Percentiles rank a stretch among this genome's conserved stretches.
Conservation (phyloP, 169 alveolate genomes). For the Plasmodium blacklocki region DNA sequence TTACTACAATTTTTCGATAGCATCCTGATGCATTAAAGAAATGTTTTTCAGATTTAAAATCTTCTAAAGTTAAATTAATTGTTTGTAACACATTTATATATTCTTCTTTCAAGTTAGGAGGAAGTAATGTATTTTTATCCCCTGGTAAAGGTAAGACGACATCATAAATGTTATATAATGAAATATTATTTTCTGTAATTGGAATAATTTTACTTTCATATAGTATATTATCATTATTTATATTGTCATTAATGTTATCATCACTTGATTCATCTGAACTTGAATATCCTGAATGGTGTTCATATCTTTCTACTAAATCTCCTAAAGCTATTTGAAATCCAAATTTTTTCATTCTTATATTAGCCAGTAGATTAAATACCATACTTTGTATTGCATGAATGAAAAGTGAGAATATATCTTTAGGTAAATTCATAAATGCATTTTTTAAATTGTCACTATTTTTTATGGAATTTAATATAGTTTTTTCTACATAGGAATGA, state of each 20-base stretch:
- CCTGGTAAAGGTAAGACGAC: constrained; percentile 95
- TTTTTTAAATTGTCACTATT: constrained; percentile 81
- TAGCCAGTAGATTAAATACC: constrained; percentile 90
- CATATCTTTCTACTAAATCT: constrained; percentile 80
- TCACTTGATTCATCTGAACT: constrained; percentile 76
- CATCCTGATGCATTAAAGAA: constrained; percentile 85
- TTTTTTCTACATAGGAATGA: constrained; percentile 79
- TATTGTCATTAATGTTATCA: constrained; percentile 79
- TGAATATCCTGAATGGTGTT: constrained; percentile 7
- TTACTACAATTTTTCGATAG: constrained; percentile 88
- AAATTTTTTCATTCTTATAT: constrained; percentile 90
- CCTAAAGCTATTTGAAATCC: constrained; percentile 88
- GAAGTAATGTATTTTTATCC: constrained; percentile 83
- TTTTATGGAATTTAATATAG: constrained; percentile 76
- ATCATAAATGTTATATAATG: constrained; percentile 87
- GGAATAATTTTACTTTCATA: constrained; percentile 78
- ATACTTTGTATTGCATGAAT: constrained; percentile 95
- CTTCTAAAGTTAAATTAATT: constrained; percentile 70
- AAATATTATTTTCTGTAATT: constrained; percentile 87
- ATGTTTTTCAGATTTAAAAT: constrained; percentile 79
- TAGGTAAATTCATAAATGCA: constrained; percentile 87
- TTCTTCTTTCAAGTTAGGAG: constrained; percentile 78
- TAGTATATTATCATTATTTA: constrained; percentile 9
- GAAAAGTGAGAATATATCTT: constrained; percentile 90
- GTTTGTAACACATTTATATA: constrained; percentile 78